Percentiles rank a stretch among this genome's conserved stretches.
Conservation (phyloP, 805 yeast genomes). For the Pichia membranifaciens region DNA sequence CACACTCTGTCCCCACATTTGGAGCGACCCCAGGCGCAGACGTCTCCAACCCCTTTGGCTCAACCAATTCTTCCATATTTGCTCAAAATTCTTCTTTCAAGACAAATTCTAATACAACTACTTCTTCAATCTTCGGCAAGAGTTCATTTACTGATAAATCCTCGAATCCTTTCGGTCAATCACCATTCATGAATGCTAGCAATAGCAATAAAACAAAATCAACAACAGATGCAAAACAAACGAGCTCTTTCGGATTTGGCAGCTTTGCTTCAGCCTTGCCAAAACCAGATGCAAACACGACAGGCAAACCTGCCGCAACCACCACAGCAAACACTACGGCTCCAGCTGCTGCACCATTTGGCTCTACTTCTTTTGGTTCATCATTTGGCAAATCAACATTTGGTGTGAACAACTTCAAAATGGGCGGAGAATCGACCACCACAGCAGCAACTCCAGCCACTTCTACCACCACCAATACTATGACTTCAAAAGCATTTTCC, state of each 20-base stretch:
- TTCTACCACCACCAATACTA: neutral
- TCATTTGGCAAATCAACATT: conserved; percentile 4
- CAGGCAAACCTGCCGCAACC: neutral
- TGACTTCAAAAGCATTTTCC: neutral
- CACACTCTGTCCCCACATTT: too few species aligned
- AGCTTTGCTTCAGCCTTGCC: too few species aligned
- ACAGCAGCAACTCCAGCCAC: neutral
- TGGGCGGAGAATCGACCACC: neutral
- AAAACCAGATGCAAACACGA: too few species aligned
- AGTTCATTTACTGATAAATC: conserved; percentile 5
- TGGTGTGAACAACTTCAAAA: conserved; percentile 6
- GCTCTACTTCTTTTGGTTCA: neutral
- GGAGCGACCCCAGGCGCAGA: too few species aligned
- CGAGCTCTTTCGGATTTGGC: neutral
- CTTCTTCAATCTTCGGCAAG: conserved; percentile 4
- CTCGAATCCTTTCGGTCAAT: conserved; percentile 10
- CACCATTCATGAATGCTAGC: conserved; percentile 1
- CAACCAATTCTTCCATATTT: neutral
- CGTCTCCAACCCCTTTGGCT: neutral
- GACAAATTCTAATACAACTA: neutral
- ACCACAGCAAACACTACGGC: neutral
- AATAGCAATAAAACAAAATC: neutral
- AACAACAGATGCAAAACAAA: neutral
- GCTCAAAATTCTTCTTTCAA: neutral
- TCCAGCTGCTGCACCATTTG: neutral